phyloP scores from a whole-genome alignment of 148 eudicot genomes.

The Rhododendron mucronatum region DNA sequence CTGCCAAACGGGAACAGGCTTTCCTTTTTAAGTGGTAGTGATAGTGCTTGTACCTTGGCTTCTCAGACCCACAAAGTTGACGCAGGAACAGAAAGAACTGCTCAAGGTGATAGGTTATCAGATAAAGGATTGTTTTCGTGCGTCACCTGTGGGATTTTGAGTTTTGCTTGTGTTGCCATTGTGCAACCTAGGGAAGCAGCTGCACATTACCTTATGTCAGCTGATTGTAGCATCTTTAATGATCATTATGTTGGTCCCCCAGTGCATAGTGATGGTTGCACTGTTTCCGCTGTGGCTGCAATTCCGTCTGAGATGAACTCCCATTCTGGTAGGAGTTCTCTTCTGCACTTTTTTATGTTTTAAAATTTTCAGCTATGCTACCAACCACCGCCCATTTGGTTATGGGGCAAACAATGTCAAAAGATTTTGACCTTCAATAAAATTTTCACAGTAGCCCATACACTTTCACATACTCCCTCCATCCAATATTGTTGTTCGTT shows the following conservation, averaged over 20 bases:
- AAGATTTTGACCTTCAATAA: neutral
- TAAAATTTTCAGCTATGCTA: neutral
- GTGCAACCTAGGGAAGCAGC: constrained; percentile 77
- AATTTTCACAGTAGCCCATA: neutral
- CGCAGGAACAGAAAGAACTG: constrained; percentile 28
- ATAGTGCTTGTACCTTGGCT: constrained; percentile 16
- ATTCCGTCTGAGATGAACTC: constrained; percentile 32
- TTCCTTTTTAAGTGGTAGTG: constrained; percentile 15
- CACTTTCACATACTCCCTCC: neutral
- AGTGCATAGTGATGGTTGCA: constrained; percentile 27
- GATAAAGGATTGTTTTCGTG: constrained; percentile 87
- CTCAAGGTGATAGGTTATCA: constrained; percentile 41
- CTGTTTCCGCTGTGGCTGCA: constrained; percentile 20
- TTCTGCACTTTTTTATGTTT: neutral
- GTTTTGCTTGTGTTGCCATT: constrained; percentile 90
- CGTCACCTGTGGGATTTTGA: constrained; percentile 94
- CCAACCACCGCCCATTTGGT: neutral
- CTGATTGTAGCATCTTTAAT: constrained; percentile 54
- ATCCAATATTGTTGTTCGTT: neutral
- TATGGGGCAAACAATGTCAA: neutral
- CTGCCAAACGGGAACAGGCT: constrained; percentile 10
- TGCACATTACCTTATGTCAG: constrained; percentile 70
- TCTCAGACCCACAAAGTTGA: constrained; percentile 23
- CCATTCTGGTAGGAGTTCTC: constrained; percentile 38
- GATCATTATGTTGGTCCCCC: constrained; percentile 36